Conservation (phyloP, 2,329 filamentous ascomycete genomes). For the Epichloe brachyelytri region DNA sequence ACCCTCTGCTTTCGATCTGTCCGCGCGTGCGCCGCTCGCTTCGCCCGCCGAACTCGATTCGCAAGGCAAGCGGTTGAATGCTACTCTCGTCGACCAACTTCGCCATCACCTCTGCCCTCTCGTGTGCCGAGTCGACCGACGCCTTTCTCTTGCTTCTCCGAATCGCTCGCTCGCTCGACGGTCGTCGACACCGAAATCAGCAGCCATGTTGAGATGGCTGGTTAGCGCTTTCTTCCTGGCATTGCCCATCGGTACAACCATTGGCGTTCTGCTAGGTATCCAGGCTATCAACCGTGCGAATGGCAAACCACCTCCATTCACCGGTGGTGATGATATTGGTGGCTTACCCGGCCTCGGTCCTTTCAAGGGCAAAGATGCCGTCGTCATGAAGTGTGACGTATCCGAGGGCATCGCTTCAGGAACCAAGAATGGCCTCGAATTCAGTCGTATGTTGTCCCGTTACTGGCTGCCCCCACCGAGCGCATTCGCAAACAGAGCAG, state of each 20-base stretch:
- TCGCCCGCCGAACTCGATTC: slow-evolving; percentile 1
- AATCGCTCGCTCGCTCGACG: neutral
- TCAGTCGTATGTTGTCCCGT: slow-evolving; percentile 29
- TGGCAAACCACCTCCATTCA: slow-evolving; percentile 32
- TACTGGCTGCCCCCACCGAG: neutral
- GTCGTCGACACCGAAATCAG: neutral
- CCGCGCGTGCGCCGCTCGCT: slow-evolving; percentile 4
- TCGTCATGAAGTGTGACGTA: slow-evolving; percentile 27
- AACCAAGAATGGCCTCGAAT: slow-evolving; percentile 27
- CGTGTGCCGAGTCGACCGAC: neutral
- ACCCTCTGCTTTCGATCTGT: neutral
- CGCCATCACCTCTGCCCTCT: neutral
- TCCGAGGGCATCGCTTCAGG: slow-evolving; percentile 32
- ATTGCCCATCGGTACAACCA: slow-evolving; percentile 34
- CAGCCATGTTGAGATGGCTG: slow-evolving; percentile 29
- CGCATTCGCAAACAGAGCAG: neutral
- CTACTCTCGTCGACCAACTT: neutral
- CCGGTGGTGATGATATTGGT: slow-evolving; percentile 11
- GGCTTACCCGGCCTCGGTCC: slow-evolving; percentile 3
- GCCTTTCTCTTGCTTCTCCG: neutral
- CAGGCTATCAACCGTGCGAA: slow-evolving; percentile 29
- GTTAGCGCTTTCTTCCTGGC: slow-evolving; percentile 37
- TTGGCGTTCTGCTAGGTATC: slow-evolving; percentile 36
- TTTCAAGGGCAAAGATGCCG: slow-evolving; percentile 20
- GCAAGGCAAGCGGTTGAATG: neutral